These are phyloP conservation scores for Cryptococcus maquisensis DNA, from an alignment of 1,284 basidiomycete genomes.

Conservation along the genomic window DNA sequence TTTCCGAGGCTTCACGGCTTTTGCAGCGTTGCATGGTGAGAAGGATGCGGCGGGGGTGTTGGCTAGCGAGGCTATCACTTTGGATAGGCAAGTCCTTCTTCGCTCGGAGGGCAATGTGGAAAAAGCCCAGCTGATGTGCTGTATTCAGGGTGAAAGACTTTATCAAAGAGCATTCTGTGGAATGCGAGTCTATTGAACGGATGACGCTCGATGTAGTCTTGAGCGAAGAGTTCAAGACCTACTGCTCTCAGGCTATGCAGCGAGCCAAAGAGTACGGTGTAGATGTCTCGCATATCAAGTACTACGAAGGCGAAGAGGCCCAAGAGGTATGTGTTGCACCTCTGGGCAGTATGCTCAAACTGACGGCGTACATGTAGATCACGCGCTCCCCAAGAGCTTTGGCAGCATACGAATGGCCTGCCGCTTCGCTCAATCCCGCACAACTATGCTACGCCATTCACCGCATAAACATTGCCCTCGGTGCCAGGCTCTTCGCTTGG, in stretches of 20 bases:
- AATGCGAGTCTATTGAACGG: constrained; percentile 33
- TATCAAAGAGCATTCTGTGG: constrained; percentile 23
- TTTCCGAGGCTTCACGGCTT: constrained; percentile 25
- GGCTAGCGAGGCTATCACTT: constrained; percentile 21
- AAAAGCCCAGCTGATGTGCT: constrained; percentile 1
- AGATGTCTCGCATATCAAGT: constrained; percentile 2
- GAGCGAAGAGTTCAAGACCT: constrained; percentile 27
- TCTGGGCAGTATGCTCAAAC: neutral
- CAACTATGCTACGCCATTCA: constrained; percentile 33
- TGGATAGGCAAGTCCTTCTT: constrained; percentile 15
- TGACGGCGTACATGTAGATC: neutral
- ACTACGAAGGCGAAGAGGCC: constrained; percentile 11
- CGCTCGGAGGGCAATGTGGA: neutral
- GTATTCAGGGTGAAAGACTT: constrained; percentile 24
- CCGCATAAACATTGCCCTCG: constrained; percentile 9
- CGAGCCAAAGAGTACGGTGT: constrained; percentile 8
- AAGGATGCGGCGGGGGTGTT: constrained; percentile 28
- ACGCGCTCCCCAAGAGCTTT: constrained; percentile 3
- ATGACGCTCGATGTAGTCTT: constrained; percentile 34
- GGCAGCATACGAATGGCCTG: constrained; percentile 23
- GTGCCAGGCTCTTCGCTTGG: constrained; percentile 23
- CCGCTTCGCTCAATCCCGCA: constrained; percentile 36
- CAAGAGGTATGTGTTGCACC: constrained; percentile 8
- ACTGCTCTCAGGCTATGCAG: constrained; percentile 18
- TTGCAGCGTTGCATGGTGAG: constrained; percentile 28